Evolutionary conservation across 164 flowering plant species (phyloP).

Genomic region (Protea cynaroides): DNA sequence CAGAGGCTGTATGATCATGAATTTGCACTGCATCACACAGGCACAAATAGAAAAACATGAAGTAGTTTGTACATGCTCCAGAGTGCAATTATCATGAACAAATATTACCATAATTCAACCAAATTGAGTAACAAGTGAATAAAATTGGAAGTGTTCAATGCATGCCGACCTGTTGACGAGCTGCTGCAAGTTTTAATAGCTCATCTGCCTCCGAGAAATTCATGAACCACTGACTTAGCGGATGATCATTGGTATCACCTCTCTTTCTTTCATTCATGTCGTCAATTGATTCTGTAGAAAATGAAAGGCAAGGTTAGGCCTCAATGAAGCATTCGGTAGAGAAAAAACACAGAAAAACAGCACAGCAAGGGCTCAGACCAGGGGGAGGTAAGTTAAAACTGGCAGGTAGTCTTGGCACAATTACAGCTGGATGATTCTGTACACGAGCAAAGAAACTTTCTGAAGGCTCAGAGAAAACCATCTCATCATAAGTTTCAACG

Average conservation of each 20-base stretch:
- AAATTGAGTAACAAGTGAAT: neutral
- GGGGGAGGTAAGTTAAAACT: conserved; percentile 46
- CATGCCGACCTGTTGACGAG: conserved; percentile 68
- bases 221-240: conserved; percentile 60
- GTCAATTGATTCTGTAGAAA: conserved; percentile 32
- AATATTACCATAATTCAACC: neutral
- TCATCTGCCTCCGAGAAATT: conserved; percentile 93
- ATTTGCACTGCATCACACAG: no score
- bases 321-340: neutral
- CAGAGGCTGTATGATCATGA: no score
- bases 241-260: conserved; percentile 67
- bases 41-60: neutral
- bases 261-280: conserved; percentile 35
- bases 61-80: neutral
- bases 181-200: conserved; percentile 76
- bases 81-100: neutral
- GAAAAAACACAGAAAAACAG: neutral
- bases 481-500: conserved; percentile 75
- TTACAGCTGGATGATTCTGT: conserved; percentile 70
- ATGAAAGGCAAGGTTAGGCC: neutral
- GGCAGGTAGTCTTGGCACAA: conserved; percentile 63
- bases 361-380: conserved; percentile 28
- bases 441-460: conserved; percentile 67
- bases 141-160: neutral
- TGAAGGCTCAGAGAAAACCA: conserved; percentile 81